Conservation (phyloP, 2,329 filamentous ascomycete species). For the Botrytis fabae region DNA sequence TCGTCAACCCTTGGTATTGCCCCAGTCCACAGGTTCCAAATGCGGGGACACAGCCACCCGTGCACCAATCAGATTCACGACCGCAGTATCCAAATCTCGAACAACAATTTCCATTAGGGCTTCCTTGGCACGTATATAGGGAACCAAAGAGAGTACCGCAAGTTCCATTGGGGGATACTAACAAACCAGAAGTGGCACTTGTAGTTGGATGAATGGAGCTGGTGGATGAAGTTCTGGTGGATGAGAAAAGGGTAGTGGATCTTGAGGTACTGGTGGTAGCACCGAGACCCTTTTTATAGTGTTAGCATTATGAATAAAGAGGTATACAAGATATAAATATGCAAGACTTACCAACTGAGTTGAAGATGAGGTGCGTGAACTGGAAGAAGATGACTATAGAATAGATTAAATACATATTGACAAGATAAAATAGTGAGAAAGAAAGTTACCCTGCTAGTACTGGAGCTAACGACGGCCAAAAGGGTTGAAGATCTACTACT, state of each 20-base stretch:
- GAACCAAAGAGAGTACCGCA: background rate
- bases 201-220: background rate
- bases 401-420: background rate
- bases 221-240: background rate
- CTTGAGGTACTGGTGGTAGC: background rate
- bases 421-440: background rate
- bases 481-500: background rate
- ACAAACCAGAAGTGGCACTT: background rate
- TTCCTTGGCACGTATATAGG: constrained; percentile 1
- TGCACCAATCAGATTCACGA: background rate
- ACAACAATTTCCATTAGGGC: background rate
- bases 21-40: constrained; percentile 6
- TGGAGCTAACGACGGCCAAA: background rate
- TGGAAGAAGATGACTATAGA: background rate
- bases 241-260: background rate
- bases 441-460: constrained; percentile 1
- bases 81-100: constrained; percentile 6
- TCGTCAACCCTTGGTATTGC: background rate
- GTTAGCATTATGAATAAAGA: background rate
- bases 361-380: background rate
- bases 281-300: background rate
- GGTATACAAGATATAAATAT: background rate
- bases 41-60: background rate
- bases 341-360: background rate
- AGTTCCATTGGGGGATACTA: background rate